Evolutionary conservation across 2,329 filamentous ascomycete species (phyloP), one percentile per base, ranked within the genome.

Genomic region (Ophiocordyceps camponoti-saundersi): DNA sequence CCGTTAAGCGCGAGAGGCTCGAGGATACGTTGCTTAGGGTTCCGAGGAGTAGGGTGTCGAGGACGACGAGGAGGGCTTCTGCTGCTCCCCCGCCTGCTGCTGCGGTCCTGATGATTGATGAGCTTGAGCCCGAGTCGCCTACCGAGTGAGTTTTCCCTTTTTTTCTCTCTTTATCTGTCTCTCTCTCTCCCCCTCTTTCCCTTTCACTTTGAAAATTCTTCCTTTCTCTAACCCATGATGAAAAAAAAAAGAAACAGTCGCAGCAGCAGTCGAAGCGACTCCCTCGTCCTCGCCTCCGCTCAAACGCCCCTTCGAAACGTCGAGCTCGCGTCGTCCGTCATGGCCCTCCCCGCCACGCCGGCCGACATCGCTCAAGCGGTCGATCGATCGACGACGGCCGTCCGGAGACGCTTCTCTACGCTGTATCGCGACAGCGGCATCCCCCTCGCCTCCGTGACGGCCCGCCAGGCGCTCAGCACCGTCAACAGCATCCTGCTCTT

Each of bases 271-370:
- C 23, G 23, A 26, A 26, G 23, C 23, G 23, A 26, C 5, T 26
- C 23, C 23, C 23, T 26, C 23, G 23, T 26, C 23, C 23, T 26
- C 53, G 55, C 73, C n/a, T n/a, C n/a, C 50, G 57, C 68, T 55
- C 65, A 69, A 54, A 72, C 71, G 46, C 69, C 73, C 16, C 67
- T 63, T 22, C 73, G 73, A 55, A 69, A 69, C 42, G 61, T 78
- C 46, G 67, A 71, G 13, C 68, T 75, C 45, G 72, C 76, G 49
- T 62, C 69, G 50, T 59, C 68, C 48, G 79, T 77, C 56, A 75
- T 88, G 46, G 76, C 80, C n/a, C 70, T 93, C 46, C 86, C 86
- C 21, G 79, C 86, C 10, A 88, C 86, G 2, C 88, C 88, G 6
- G 80, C 84, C 40, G 79, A 83, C 50, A 80, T 94, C 34, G 84